These are phyloP conservation scores for Furcasterigmium sp. DNA, from an alignment of 2,329 filamentous ascomycete species.

Conservation along the genomic window DNA sequence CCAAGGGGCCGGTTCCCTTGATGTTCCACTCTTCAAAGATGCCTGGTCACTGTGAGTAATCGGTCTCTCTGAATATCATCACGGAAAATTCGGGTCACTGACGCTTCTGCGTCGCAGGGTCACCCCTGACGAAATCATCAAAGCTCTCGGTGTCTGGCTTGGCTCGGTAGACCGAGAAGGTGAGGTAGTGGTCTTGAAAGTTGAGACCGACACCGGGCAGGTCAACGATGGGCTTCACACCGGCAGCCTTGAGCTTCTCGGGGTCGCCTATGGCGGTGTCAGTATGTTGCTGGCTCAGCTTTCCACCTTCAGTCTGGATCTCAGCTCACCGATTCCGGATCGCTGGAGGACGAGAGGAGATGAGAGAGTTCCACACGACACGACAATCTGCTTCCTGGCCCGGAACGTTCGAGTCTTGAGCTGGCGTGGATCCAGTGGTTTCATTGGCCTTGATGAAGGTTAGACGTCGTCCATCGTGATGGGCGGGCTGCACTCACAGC, in stretches of 20 bases:
- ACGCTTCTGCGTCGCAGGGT: constrained; percentile 65
- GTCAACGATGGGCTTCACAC: constrained; percentile 64
- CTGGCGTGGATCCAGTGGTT: constrained; percentile 55
- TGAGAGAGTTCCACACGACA: constrained; percentile 67
- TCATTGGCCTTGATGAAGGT: constrained; percentile 57
- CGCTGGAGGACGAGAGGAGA: constrained; percentile 71
- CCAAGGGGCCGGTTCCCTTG: constrained; percentile 71
- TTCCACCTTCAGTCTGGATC: no score
- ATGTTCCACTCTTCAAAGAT: constrained; percentile 74
- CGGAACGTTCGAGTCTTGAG: constrained; percentile 51
- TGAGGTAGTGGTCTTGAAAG: constrained; percentile 73
- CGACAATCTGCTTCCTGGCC: constrained; percentile 69
- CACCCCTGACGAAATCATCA: constrained; percentile 73
- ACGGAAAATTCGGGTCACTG: constrained; percentile 14
- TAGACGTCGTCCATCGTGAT: no score
- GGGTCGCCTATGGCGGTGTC: constrained; percentile 44
- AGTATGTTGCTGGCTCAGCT: not conserved
- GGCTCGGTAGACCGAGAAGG: constrained; percentile 65
- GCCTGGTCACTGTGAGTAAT: constrained; percentile 23
- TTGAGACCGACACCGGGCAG: constrained; percentile 70
- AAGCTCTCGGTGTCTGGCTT: constrained; percentile 74
- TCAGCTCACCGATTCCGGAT: constrained; percentile 56
- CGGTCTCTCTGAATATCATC: no score
- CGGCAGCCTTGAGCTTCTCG: constrained; percentile 62
- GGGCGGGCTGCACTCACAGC: constrained; percentile 32